A percentile compares a stretch with the other conserved stretches of the same genome.
These are phyloP conservation scores for Populus trichocarpa DNA, from an alignment of 441 rosid genomes.

Conservation along the genomic window DNA sequence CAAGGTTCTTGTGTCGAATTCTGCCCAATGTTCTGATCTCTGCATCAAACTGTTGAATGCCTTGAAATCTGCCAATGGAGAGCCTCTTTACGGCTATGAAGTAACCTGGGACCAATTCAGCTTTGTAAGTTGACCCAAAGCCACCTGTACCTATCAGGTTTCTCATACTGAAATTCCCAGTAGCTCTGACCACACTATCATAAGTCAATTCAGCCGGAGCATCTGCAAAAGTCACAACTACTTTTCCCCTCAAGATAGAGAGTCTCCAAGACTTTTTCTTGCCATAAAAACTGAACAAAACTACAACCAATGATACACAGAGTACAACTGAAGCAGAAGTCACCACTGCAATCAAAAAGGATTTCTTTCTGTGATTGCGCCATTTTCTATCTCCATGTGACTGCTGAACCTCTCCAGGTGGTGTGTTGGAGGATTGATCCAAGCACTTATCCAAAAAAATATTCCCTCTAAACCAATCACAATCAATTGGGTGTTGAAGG, in stretches of 20 bases:
- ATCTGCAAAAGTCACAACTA: conserved; percentile 52
- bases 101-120: conserved; percentile 55
- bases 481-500: conserved; percentile 30
- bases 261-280: conserved; percentile 29
- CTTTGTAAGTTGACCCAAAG: conserved; percentile 68
- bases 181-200: conserved; percentile 50
- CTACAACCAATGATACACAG: conserved; percentile 21
- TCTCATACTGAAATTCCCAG: conserved; percentile 50
- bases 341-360: conserved; percentile 30
- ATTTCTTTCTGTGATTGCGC: conserved; percentile 23
- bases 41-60: conserved; percentile 65
- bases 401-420: conserved; percentile 16
- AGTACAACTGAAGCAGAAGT: conserved; percentile 39
- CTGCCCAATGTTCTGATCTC: conserved; percentile 63
- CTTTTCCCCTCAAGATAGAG: conserved; percentile 33
- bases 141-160: conserved; percentile 66
- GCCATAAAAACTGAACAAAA: conserved; percentile 22
- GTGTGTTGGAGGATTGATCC: conserved; percentile 10
- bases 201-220: conserved; percentile 51
- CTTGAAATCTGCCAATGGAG: conserved; percentile 58
- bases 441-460: conserved; percentile 33
- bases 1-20: conserved; percentile 60
- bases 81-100: conserved; percentile 67
- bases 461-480: conserved; percentile 43
- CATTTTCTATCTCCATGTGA: conserved; percentile 24